Evolutionary conservation across 305 asterid species (phyloP), one percentile per base, ranked within the genome.

Genomic region (Andrographis paniculata): DNA sequence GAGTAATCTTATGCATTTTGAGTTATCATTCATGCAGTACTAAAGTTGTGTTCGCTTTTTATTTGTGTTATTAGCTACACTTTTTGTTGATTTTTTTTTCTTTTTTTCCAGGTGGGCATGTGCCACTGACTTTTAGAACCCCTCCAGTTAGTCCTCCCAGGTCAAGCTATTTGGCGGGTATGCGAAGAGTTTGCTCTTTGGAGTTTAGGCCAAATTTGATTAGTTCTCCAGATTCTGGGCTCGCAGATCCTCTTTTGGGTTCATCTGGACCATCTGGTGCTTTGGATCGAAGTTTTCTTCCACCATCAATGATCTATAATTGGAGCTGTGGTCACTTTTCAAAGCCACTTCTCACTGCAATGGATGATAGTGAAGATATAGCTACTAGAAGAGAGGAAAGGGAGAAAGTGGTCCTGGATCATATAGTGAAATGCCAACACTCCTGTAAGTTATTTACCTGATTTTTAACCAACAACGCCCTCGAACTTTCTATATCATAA

Each of bases 81-180:
- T 17, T n/a, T 17, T 20, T 13, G n/a, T 28, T 48, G 41, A 17
- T 6, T 52, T 42, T 8, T 50, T 36, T 16, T 43, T 9, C 21
- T 42, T 3, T 14, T 11, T 60, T 41, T 55, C 66, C 68, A 67
- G 88, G 88, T 55, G 82, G 76, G 20, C 88, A 77, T 74, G 57
- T 84, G 72, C 87, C 97, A 39, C 65, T 87, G 61, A 71, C 99
- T 51, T 92, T 92, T 65, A 82, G 97, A 71, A 92, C 99, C 1
- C 97, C 99, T 65, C 99, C 99, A 30, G 97, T 92, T 58, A 92
- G 99, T 74, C 99, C 99, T 49, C 99, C 97, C 20, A 77, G 93
- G 52, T 80, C 97, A 22, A 87, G 82, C 71, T 92, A 76, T 72
- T 45, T 87, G 76, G 79, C 93, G 40, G 94, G 91, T 59, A 76